phyloP scores from a whole-genome alignment of 768 basidiomycete species.

The Naganishia randhawae region DNA sequence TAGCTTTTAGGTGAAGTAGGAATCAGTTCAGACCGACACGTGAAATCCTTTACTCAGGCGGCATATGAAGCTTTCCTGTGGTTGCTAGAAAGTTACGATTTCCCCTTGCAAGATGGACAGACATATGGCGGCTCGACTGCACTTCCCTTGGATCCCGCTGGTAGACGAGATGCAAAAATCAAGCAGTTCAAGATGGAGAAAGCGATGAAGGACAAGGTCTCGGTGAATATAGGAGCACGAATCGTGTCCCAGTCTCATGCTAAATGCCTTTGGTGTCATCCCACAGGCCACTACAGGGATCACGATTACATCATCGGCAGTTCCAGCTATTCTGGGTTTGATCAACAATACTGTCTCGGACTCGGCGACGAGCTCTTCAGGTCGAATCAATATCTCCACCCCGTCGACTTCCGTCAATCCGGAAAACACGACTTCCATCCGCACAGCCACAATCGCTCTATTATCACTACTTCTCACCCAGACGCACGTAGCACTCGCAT shows the following conservation, averaged over 20 bases:
- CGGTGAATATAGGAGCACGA: constrained; percentile 55
- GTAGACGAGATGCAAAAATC: constrained; percentile 81
- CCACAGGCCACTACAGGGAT: constrained; percentile 30
- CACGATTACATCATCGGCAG: constrained; percentile 33
- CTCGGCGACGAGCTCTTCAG: background rate
- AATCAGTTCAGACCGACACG: background rate
- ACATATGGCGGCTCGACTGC: constrained; percentile 20
- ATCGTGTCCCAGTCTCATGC: background rate
- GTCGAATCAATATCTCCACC: constrained; percentile 18
- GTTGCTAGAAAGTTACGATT: constrained; percentile 41
- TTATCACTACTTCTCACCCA: constrained; percentile 70
- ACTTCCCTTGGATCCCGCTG: constrained; percentile 59
- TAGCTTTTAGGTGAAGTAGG: background rate
- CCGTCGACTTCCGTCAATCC: constrained; percentile 39
- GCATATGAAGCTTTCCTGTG: constrained; percentile 39
- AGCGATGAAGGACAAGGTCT: constrained; percentile 65
- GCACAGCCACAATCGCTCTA: constrained; percentile 59
- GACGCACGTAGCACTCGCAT: constrained; percentile 64
- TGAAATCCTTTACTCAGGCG: constrained; percentile 24
- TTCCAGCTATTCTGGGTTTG: constrained; percentile 38
- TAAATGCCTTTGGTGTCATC: background rate
- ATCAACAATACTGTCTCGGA: constrained; percentile 15
- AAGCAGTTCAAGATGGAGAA: constrained; percentile 84
- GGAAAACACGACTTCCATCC: constrained; percentile 23
- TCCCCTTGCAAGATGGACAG: constrained; percentile 22